These are phyloP conservation scores for Microsporum canis DNA, from an alignment of 2,329 filamentous ascomycete species.

Conservation along the genomic window DNA sequence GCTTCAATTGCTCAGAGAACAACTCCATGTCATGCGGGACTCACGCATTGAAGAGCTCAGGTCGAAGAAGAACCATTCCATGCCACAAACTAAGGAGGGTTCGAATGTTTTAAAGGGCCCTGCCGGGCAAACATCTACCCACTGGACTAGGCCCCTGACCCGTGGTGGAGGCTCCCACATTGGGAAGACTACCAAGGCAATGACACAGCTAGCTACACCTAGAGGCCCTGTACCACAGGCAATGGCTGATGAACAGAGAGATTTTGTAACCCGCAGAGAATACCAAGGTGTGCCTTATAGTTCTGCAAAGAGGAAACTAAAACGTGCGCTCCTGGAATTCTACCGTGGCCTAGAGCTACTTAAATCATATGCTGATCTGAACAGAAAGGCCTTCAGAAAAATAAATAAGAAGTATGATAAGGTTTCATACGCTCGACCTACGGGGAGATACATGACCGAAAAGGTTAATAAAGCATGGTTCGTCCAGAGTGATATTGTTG, in stretches of 20 bases:
- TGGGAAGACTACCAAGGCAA: slow-evolving; percentile 46
- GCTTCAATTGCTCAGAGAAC: slow-evolving; percentile 59
- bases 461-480: slow-evolving; percentile 88
- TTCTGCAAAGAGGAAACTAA: slow-evolving; percentile 81
- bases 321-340: slow-evolving; percentile 81
- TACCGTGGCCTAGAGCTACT: slow-evolving; percentile 84
- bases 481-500: slow-evolving; percentile 74
- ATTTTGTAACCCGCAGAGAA: slow-evolving; percentile 40
- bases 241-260: slow-evolving; percentile 29
- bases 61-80: slow-evolving; percentile 29
- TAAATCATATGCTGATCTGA: slow-evolving; percentile 81
- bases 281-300: slow-evolving; percentile 64
- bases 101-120: slow-evolving; percentile 9
- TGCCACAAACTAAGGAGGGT: not conserved
- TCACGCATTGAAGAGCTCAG: slow-evolving; percentile 62
- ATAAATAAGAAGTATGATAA: slow-evolving; percentile 99
- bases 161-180: slow-evolving; percentile 18
- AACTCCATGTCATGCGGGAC: slow-evolving; percentile 88
- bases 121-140: slow-evolving; percentile 17
- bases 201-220: slow-evolving; percentile 36
- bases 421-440: slow-evolving; percentile 63
- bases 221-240: slow-evolving; percentile 23
- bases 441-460: slow-evolving; percentile 74
- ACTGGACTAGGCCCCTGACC: slow-evolving; percentile 33
- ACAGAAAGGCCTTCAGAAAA: slow-evolving; percentile 88